Conservation (phyloP, 2,329 filamentous ascomycete species). For the Fusarium solani-melongenae region DNA sequence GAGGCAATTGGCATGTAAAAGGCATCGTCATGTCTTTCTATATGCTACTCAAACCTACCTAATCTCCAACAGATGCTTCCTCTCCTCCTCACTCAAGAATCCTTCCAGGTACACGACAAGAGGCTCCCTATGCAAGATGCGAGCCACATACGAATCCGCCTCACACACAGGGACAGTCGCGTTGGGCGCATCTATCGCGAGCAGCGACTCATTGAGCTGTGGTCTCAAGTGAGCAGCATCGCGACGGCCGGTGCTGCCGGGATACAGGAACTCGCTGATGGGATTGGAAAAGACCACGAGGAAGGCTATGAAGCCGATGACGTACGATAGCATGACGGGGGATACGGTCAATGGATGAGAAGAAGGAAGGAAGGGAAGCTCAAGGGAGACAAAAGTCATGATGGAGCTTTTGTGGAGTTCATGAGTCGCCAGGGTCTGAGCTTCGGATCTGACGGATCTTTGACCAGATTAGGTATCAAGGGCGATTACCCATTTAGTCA, state of each 20-base stretch:
- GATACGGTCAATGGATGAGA: neutral
- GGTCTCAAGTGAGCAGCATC: conserved; percentile 53
- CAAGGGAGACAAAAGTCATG: conserved; percentile 7
- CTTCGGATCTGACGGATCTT: conserved; percentile 19
- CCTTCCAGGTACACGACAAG: conserved; percentile 65
- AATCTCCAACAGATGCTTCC: conserved; percentile 60
- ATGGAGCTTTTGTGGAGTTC: conserved; percentile 13
- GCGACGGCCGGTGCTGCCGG: conserved; percentile 22
- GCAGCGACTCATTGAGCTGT: conserved; percentile 60
- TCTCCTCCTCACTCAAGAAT: conserved; percentile 59
- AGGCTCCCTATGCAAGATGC: conserved; percentile 61
- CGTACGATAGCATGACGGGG: conserved; percentile 57
- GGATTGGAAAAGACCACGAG: conserved; percentile 59
- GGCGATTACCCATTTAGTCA: neutral
- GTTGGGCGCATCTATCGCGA: conserved; percentile 58
- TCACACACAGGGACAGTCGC: conserved; percentile 51
- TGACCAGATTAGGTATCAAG: neutral
- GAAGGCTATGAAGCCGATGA: conserved; percentile 55
- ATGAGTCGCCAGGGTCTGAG: conserved; percentile 10
- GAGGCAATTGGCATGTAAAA: neutral
- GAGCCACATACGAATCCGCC: conserved; percentile 57
- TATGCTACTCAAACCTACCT: conserved; percentile 52
- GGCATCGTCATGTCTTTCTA: neutral
- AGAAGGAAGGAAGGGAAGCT: neutral
- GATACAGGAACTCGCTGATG: conserved; percentile 51